These are phyloP conservation scores for Hippophae gyantsensis DNA, from an alignment of 306 rosid genomes.

Conservation along the genomic window DNA sequence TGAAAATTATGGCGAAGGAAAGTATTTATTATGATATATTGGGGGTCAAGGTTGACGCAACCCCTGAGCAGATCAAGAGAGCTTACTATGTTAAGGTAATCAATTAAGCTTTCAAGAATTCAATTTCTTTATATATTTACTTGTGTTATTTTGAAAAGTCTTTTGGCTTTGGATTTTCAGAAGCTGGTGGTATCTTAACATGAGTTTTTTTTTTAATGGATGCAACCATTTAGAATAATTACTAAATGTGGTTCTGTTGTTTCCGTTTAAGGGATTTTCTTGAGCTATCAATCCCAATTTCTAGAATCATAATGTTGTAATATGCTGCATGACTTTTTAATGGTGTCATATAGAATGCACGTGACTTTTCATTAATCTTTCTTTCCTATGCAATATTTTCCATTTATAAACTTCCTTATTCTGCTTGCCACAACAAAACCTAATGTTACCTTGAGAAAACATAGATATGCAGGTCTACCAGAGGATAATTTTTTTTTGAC, in stretches of 20 bases:
- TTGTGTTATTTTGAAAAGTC: not conserved
- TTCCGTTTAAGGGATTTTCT: too few relatives aligned
- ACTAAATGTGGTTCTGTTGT: too few relatives aligned
- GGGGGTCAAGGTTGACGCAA: conserved; percentile 62
- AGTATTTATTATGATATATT: conserved; percentile 61
- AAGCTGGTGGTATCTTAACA: too few relatives aligned
- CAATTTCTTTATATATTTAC: not conserved
- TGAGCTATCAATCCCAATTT: not conserved
- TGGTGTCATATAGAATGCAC: not conserved
- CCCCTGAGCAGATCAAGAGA: conserved; percentile 72
- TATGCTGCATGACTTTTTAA: not conserved
- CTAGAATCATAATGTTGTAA: not conserved
- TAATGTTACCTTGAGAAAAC: too few relatives aligned
- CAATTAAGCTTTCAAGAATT: not conserved
- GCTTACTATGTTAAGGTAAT: conserved; percentile 84
- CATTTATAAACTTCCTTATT: too few relatives aligned
- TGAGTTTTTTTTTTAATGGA: too few relatives aligned
- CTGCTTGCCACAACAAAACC: too few relatives aligned
- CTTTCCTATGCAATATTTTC: not conserved
- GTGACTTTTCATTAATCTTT: not conserved
- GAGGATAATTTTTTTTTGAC: too few relatives aligned
- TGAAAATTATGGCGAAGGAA: conserved; percentile 67
- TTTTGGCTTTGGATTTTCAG: not conserved
- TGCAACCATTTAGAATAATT: too few relatives aligned
- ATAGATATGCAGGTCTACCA: too few relatives aligned